These are phyloP conservation scores for Neurospora tetrasperma DNA, from an alignment of 495 filamentous ascomycete genomes.

Conservation along the genomic window DNA sequence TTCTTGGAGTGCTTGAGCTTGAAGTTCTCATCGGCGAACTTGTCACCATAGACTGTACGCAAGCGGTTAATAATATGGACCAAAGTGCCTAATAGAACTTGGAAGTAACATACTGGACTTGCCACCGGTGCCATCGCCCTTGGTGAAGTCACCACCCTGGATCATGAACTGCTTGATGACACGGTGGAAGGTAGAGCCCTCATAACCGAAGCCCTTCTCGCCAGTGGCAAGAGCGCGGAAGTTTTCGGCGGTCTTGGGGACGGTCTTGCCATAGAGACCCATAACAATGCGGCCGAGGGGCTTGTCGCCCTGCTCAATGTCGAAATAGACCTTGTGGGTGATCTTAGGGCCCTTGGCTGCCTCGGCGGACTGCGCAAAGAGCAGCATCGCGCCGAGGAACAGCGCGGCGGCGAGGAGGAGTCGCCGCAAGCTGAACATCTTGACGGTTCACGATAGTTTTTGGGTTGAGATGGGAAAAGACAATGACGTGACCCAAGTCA, in stretches of 20 bases:
- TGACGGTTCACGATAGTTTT: constrained; percentile 6
- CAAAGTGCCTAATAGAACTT: background rate
- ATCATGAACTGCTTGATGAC: constrained; percentile 99
- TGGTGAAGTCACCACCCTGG: constrained; percentile 98
- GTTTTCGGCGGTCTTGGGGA: constrained; percentile 96
- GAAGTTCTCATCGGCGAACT: constrained; percentile 98
- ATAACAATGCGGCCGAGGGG: constrained; percentile 77
- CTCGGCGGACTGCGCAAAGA: constrained; percentile 57
- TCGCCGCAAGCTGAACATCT: constrained; percentile 48
- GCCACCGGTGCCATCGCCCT: constrained; percentile 88
- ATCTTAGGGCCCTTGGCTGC: constrained; percentile 91
- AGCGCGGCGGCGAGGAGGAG: constrained; percentile 59
- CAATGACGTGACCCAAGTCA: background rate
- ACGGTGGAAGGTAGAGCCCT: constrained; percentile 93
- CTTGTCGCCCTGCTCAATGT: constrained; percentile 85
- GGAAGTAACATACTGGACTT: constrained; percentile 58
- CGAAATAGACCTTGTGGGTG: constrained; percentile 95
- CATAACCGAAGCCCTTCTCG: constrained; percentile 94
- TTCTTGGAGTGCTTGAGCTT: constrained; percentile 77
- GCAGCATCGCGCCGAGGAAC: constrained; percentile 59
- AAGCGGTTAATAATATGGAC: constrained; percentile 2
- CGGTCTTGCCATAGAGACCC: constrained; percentile 95
- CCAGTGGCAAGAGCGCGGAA: constrained; percentile 95
- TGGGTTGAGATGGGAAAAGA: background rate
- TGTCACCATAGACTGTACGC: constrained; percentile 70